Base-by-base conservation (phyloP, 1,284 basidiomycete species). In the Microbotryum lychnidis-dioicae region DNA sequence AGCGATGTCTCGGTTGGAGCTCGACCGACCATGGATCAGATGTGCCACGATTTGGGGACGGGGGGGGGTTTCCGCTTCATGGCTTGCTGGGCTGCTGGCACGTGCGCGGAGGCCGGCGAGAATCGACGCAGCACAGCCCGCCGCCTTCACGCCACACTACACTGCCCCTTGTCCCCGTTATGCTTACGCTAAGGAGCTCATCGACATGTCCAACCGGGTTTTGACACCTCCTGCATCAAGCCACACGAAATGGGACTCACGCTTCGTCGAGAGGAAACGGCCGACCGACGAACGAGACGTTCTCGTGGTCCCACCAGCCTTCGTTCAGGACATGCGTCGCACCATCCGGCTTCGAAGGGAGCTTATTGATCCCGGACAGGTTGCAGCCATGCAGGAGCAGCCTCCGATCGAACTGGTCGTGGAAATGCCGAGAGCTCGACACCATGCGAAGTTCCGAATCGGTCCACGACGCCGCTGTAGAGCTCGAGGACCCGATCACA, bases 301-400 rank as follows among this genome's bases (percentile, higher is more conserved):
- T 61, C 8, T 69, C 65, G 45, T 75, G 75, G 47, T 75, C 70
- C 29, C 69, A 74, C 64, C 72, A 75, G 23, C 50, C 52, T 25
- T 68, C 63, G 31, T 57, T 52, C 18, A 65, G 54, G 58, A 58
- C 55, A 31, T 67, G 65, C 18, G 64, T 71, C 46, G 61, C 58
- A 18, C 60, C 62, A 50, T 63, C 69, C 31, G 65, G 72, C 23
- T 63, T 57, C 25, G 68, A 52, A 21, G 74, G 74, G 6, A 77
- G 67, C 64, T 78, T 78, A 67, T 68, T 72, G 3, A 71, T 68
- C 3, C 75, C 76, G 10, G 72, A 71, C 1, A 78, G 63, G 54
- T 76, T 76, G 42, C 73, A 65, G 9, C 77, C 77, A 23, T 74
- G 73, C 4, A 78, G 68, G 25, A 73, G 71, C 21, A 78, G 50